Conservation (phyloP, 257 asterid genomes). For the Scutellaria baicalensis region DNA sequence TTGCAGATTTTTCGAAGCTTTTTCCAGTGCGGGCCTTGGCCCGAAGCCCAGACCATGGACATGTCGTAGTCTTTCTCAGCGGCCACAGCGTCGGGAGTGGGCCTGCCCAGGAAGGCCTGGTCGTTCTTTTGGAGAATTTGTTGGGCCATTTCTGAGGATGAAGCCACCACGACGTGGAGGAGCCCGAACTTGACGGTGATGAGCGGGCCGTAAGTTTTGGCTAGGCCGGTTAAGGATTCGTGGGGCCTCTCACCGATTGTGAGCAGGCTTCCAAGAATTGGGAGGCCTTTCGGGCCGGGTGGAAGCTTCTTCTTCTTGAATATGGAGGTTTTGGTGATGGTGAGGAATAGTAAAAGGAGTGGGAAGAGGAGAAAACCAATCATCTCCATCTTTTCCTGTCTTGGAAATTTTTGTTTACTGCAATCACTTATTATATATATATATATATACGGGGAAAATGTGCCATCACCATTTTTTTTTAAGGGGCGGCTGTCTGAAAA, state of each 20-base stretch:
- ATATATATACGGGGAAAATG: too few species aligned
- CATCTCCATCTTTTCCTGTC: not conserved
- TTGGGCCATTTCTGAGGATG: slow-evolving; percentile 18
- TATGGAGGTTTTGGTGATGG: not conserved
- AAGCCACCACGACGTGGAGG: slow-evolving; percentile 18
- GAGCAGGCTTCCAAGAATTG: slow-evolving; percentile 23
- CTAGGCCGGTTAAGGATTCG: slow-evolving; percentile 18
- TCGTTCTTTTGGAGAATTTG: slow-evolving; percentile 25
- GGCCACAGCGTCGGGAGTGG: slow-evolving; percentile 20
- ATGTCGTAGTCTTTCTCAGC: slow-evolving; percentile 20
- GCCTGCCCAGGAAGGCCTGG: slow-evolving; percentile 18
- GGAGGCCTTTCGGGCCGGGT: slow-evolving; percentile 28
- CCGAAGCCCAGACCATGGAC: slow-evolving; percentile 16
- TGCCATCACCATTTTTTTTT: too few species aligned
- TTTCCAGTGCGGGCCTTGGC: slow-evolving; percentile 20
- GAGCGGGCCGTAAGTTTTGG: slow-evolving; percentile 23
- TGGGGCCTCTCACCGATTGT: slow-evolving; percentile 23
- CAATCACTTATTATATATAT: not conserved
- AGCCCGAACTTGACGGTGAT: slow-evolving; percentile 25
- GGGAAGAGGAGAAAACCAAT: not conserved
- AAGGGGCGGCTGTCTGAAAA: too few species aligned
- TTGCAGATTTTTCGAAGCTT: slow-evolving; percentile 17
- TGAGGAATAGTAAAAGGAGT: not conserved
- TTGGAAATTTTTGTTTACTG: not conserved
- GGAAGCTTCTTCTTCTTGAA: slow-evolving; percentile 20